phyloP scores from a whole-genome alignment of 2,329 filamentous ascomycete genomes.

The Diaporthe aspalathi region DNA sequence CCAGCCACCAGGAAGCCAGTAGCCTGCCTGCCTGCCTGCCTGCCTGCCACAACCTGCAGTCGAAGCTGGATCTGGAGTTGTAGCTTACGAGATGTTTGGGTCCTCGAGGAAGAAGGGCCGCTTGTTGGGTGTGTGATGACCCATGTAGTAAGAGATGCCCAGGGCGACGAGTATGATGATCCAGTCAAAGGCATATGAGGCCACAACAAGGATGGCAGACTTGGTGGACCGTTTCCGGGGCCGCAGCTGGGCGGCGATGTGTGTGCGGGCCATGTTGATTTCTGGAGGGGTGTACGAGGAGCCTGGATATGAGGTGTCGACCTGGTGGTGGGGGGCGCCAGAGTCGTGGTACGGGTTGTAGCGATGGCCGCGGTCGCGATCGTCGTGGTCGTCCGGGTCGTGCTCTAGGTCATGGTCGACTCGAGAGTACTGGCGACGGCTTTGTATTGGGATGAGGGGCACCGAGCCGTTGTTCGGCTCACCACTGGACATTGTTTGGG shows the following conservation, averaged over 20 bases:
- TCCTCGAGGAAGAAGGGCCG: slow-evolving; percentile 79
- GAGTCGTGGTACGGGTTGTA: slow-evolving; percentile 16
- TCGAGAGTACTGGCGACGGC: slow-evolving; percentile 29
- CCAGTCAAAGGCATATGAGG: slow-evolving; percentile 82
- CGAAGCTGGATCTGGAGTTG: neutral
- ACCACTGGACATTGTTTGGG: slow-evolving; percentile 20
- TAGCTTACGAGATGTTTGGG: slow-evolving; percentile 76
- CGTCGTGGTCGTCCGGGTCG: slow-evolving; percentile 19
- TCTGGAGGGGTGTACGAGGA: neutral
- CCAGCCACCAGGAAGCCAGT: neutral
- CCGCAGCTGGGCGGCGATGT: slow-evolving; percentile 34
- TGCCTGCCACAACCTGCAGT: neutral
- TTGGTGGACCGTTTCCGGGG: slow-evolving; percentile 41
- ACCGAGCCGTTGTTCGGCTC: slow-evolving; percentile 34
- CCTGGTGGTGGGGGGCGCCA: slow-evolving; percentile 1
- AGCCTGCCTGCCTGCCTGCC: neutral
- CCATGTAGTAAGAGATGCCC: slow-evolving; percentile 69
- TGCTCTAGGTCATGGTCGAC: slow-evolving; percentile 27
- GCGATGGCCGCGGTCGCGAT: slow-evolving; percentile 14
- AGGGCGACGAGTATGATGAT: slow-evolving; percentile 71
- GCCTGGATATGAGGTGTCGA: slow-evolving; percentile 33
- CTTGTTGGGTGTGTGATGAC: slow-evolving; percentile 71
- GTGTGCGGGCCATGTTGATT: slow-evolving; percentile 32
- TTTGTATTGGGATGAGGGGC: slow-evolving; percentile 35
- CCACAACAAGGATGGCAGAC: slow-evolving; percentile 56